Conservation (phyloP, 176 grass and related monocot genomes). For the Miscanthus lutarioriparius region DNA sequence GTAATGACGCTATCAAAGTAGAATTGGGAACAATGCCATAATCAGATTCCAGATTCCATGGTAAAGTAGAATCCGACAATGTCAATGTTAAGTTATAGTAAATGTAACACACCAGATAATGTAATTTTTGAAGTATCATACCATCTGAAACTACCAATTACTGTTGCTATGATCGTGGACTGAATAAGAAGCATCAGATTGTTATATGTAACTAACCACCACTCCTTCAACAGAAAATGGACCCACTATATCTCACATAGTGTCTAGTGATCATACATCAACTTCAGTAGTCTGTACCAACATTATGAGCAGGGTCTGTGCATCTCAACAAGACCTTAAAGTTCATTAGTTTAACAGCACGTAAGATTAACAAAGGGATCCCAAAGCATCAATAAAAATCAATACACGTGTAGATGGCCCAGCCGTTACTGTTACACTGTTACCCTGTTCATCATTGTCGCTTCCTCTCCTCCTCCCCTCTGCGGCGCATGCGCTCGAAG, state of each 20-base stretch:
- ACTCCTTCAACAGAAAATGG: neutral
- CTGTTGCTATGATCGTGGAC: neutral
- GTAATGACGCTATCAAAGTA: neutral
- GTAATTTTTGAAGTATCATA: neutral
- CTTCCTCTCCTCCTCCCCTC: too few relatives aligned
- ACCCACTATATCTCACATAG: neutral
- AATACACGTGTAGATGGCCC: too few relatives aligned
- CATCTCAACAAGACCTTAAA: neutral
- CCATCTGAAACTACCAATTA: neutral
- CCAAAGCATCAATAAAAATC: neutral
- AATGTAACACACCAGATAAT: neutral
- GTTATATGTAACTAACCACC: neutral
- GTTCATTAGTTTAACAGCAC: neutral
- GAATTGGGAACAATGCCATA: neutral
- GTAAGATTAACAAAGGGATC: neutral
- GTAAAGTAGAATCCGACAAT: neutral
- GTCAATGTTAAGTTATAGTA: neutral
- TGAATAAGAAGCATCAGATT: neutral
- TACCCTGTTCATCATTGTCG: too few relatives aligned
- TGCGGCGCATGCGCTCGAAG: too few relatives aligned
- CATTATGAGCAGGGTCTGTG: neutral
- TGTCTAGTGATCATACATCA: neutral
- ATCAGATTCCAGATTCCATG: neutral
- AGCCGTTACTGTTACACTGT: too few relatives aligned
- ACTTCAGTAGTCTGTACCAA: neutral